Evolutionary conservation across 441 rosid species (phyloP).

Genomic region (Cnidoscolus chayamansa): DNA sequence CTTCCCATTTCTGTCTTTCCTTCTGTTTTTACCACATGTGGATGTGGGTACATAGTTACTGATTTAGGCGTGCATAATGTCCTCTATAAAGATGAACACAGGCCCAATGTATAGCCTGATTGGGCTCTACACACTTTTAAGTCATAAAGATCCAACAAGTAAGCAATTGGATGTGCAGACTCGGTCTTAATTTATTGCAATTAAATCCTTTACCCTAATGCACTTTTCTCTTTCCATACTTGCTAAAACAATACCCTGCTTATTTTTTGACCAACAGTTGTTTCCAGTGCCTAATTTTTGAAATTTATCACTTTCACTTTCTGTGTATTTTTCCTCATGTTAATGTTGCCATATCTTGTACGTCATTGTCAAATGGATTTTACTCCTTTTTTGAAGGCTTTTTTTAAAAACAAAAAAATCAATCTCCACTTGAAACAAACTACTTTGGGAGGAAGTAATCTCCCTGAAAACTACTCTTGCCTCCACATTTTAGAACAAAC

Average conservation of each 20-base stretch:
- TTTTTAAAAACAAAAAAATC: not conserved
- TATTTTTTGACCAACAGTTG: not conserved
- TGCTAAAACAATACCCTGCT: not conserved
- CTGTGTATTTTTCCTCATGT: not conserved
- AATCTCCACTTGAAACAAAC: not conserved
- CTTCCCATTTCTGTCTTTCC: too few species aligned
- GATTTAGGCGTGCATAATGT: too few species aligned
- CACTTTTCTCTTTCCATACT: too few species aligned
- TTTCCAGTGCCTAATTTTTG: not conserved
- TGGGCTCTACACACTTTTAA: too few species aligned
- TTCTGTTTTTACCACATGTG: too few species aligned
- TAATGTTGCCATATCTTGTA: slow-evolving; percentile 11
- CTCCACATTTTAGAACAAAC: slow-evolving; percentile 23
- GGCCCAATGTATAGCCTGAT: too few species aligned
- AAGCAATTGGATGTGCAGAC: too few species aligned
- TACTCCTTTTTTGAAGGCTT: not conserved
- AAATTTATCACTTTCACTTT: not conserved
- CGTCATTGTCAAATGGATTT: slow-evolving; percentile 33
- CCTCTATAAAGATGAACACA: too few species aligned
- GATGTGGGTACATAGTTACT: too few species aligned
- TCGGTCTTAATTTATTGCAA: too few species aligned
- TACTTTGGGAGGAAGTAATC: slow-evolving; percentile 20
- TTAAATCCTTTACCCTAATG: too few species aligned
- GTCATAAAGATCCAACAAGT: too few species aligned
- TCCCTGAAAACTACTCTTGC: slow-evolving; percentile 30